Conservation (phyloP, 2,329 filamentous ascomycete species). For the Aspergillus candidus region DNA sequence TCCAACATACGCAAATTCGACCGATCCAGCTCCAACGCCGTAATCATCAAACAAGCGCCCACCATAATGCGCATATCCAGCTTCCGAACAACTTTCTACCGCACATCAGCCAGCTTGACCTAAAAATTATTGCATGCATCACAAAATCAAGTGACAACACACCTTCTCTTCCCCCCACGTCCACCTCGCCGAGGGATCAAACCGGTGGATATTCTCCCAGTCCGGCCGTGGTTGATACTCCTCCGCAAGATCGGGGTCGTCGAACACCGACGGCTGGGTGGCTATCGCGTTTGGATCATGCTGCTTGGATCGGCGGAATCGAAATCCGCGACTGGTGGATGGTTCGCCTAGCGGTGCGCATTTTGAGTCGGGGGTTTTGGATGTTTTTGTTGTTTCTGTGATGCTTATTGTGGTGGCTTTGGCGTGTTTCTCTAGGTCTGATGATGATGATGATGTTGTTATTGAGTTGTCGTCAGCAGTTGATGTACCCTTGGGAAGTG, state of each 20-base stretch:
- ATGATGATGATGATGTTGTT: too few species aligned
- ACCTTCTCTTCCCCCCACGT: constrained; percentile 17
- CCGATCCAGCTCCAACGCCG: constrained; percentile 54
- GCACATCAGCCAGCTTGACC: too few species aligned
- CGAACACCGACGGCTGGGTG: constrained; percentile 43
- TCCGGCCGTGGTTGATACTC: constrained; percentile 24
- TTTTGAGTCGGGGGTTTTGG: not conserved
- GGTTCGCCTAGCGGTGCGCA: constrained; percentile 11
- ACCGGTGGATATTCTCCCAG: constrained; percentile 26
- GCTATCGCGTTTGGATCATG: constrained; percentile 27
- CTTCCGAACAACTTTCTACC: constrained; percentile 10
- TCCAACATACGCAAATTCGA: constrained; percentile 42
- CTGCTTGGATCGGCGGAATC: constrained; percentile 21
- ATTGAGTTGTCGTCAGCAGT: too few species aligned
- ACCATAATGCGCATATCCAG: constrained; percentile 21
- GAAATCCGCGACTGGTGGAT: constrained; percentile 20
- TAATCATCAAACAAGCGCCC: constrained; percentile 50
- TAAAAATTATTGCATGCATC: constrained; percentile 39
- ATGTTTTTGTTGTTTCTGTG: constrained; percentile 9
- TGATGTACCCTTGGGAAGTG: too few species aligned
- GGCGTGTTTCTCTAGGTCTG: too few species aligned
- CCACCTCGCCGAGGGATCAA: constrained; percentile 17
- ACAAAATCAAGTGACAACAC: constrained; percentile 15
- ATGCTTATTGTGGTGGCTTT: not conserved
- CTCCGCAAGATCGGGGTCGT: constrained; percentile 38